A percentile compares a stretch with the other conserved stretches of the same genome.
These are phyloP conservation scores for Pyrenophora graminea DNA, from an alignment of 2,329 filamentous ascomycete genomes.

Conservation along the genomic window DNA sequence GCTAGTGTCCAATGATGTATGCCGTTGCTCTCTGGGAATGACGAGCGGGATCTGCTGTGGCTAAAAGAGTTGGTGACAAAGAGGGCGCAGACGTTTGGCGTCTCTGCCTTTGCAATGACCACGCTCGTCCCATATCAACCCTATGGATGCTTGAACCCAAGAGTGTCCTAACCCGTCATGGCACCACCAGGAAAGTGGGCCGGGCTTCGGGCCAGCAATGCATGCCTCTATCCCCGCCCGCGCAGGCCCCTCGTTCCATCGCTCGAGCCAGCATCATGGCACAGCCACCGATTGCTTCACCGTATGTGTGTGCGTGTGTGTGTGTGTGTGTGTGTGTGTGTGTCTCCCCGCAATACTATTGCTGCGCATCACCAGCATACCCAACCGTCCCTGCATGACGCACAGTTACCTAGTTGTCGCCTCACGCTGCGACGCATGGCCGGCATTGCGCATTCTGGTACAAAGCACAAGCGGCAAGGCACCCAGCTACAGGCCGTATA, in stretches of 20 bases:
- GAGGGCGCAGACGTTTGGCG: not conserved
- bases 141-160: not conserved
- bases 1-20: constrained; percentile 2
- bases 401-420: constrained; percentile 10
- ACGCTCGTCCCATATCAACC: not conserved
- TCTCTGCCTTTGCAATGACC: not conserved
- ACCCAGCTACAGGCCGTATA: constrained; percentile 4
- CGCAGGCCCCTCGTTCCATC: constrained; percentile 10
- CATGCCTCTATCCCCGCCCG: not conserved
- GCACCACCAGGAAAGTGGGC: constrained; percentile 1
- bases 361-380: constrained; percentile 18
- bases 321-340: constrained; percentile 4
- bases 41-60: no score
- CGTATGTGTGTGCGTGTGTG: constrained; percentile 12
- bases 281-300: constrained; percentile 27
- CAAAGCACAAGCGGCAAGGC: constrained; percentile 7
- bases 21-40: no score
- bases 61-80: not conserved
- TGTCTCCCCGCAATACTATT: not conserved
- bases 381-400: constrained; percentile 25
- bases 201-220: constrained; percentile 8
- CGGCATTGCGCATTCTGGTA: constrained; percentile 16
- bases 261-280: constrained; percentile 2
- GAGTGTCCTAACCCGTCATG: not conserved
- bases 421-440: constrained; percentile 8